These are phyloP conservation scores for Metschnikowia bowlesiae DNA, from an alignment of 805 yeast genomes.

Conservation along the genomic window DNA sequence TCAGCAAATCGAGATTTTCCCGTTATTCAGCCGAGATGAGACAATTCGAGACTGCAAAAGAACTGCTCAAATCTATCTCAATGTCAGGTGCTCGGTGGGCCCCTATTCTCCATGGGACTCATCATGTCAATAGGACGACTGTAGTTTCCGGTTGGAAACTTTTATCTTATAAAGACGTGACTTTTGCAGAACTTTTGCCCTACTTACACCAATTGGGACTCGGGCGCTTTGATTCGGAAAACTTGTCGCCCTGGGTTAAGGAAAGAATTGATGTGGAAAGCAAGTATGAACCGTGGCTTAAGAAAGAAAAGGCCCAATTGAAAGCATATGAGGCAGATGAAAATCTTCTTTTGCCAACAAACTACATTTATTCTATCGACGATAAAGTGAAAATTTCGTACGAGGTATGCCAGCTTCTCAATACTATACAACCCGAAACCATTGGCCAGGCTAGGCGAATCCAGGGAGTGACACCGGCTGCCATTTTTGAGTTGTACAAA, in stretches of 20 bases:
- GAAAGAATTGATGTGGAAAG: conserved; percentile 74
- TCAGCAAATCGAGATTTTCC: conserved; percentile 54
- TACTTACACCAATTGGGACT: conserved; percentile 20
- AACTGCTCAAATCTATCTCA: conserved; percentile 40
- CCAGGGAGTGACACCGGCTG: conserved; percentile 94
- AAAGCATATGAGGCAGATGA: conserved; percentile 85
- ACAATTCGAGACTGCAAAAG: conserved; percentile 42
- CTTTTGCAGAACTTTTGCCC: conserved; percentile 27
- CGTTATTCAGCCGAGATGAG: conserved; percentile 41
- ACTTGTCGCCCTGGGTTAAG: conserved; percentile 38
- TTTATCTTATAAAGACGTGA: conserved; percentile 49
- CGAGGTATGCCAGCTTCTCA: conserved; percentile 68
- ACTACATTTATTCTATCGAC: conserved; percentile 56
- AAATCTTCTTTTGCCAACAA: conserved; percentile 59
- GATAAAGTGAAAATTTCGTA: conserved; percentile 55
- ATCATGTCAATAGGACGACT: conserved; percentile 41
- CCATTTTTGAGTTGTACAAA: conserved; percentile 72
- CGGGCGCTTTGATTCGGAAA: conserved; percentile 20
- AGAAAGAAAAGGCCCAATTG: conserved; percentile 65
- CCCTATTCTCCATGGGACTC: conserved; percentile 38
- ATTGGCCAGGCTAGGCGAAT: conserved; percentile 94
- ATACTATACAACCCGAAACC: conserved; percentile 77
- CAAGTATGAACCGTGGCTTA: conserved; percentile 74
- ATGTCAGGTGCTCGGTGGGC: conserved; percentile 65
- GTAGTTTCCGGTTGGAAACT: conserved; percentile 63